phyloP scores from a whole-genome alignment of 2,329 filamentous ascomycete species.

The Alternaria alternata region DNA sequence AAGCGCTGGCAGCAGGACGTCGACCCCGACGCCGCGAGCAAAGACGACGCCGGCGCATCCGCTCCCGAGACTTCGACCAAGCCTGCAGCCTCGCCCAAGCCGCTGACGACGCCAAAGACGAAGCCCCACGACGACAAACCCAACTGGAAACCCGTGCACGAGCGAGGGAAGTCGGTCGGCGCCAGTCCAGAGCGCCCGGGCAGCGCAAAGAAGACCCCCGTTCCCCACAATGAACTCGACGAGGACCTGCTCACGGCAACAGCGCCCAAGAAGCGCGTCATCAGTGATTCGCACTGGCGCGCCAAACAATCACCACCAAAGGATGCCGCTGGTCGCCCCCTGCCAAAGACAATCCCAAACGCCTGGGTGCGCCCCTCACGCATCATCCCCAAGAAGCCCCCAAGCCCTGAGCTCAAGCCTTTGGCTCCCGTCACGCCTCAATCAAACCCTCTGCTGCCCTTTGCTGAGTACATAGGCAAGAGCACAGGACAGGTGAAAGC shows the following conservation, averaged over 20 bases:
- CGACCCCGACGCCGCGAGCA: constrained; percentile 61
- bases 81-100: constrained; percentile 22
- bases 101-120: constrained; percentile 35
- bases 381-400: constrained; percentile 31
- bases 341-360: constrained; percentile 48
- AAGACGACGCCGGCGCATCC: constrained; percentile 21
- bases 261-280: constrained; percentile 87
- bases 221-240: constrained; percentile 51
- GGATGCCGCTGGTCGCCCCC: constrained; percentile 34
- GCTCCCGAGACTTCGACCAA: neutral
- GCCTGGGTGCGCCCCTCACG: constrained; percentile 51
- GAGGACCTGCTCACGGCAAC: constrained; percentile 60
- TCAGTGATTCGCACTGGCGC: constrained; percentile 90
- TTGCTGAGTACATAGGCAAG: constrained; percentile 39
- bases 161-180: constrained; percentile 36
- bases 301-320: constrained; percentile 60
- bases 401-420: constrained; percentile 18
- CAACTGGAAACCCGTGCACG: constrained; percentile 35
- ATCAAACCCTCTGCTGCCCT: constrained; percentile 26
- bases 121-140: constrained; percentile 38
- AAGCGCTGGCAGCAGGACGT: constrained; percentile 85
- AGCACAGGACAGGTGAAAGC: constrained; percentile 37
- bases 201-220: constrained; percentile 42
- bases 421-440: constrained; percentile 19
- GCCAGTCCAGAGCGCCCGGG: constrained; percentile 39